phyloP scores from a whole-genome alignment of 1,139 yeast species.

The Yamadazyma spencermartinsiae region DNA sequence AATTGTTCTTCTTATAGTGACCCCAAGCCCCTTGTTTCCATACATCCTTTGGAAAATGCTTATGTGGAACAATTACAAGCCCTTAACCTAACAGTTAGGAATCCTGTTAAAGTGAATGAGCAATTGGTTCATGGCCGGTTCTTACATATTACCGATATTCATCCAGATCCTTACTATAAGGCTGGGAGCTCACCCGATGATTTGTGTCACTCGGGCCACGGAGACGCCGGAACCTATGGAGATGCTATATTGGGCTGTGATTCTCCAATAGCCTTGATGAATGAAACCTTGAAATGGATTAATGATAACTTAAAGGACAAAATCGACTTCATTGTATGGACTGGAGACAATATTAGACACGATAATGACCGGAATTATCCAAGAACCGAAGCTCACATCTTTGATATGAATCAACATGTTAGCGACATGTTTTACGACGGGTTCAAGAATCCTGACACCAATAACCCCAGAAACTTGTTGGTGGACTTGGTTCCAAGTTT shows the following conservation, averaged over 20 bases:
- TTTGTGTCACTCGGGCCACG: conserved; percentile 60
- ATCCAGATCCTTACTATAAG: conserved; percentile 74
- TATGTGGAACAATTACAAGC: conserved; percentile 9
- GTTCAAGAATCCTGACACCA: conserved; percentile 44
- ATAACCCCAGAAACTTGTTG: conserved; percentile 47
- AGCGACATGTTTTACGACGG: conserved; percentile 51
- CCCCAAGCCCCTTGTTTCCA: conserved; percentile 4
- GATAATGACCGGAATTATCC: conserved; percentile 77
- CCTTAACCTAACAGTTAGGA: conserved; percentile 30
- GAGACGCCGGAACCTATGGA: conserved; percentile 66
- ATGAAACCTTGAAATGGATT: conserved; percentile 69
- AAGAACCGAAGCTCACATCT: conserved; percentile 68
- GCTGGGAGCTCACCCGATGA: conserved; percentile 50
- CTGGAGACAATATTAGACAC: conserved; percentile 86
- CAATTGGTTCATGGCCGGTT: conserved; percentile 63
- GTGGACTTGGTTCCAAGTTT: conserved; percentile 64
- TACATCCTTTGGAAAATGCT: conserved; percentile 9
- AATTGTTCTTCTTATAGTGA: conserved; percentile 9
- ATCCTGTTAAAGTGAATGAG: conserved; percentile 30
- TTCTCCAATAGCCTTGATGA: conserved; percentile 61
- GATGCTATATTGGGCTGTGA: conserved; percentile 76
- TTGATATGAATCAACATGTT: conserved; percentile 66
- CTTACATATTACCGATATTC: conserved; percentile 82
- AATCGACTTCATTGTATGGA: conserved; percentile 85
- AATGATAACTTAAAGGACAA: conserved; percentile 63